These are phyloP conservation scores for Favolaschia claudopus DNA, from an alignment of 768 basidiomycete species.

Conservation along the genomic window DNA sequence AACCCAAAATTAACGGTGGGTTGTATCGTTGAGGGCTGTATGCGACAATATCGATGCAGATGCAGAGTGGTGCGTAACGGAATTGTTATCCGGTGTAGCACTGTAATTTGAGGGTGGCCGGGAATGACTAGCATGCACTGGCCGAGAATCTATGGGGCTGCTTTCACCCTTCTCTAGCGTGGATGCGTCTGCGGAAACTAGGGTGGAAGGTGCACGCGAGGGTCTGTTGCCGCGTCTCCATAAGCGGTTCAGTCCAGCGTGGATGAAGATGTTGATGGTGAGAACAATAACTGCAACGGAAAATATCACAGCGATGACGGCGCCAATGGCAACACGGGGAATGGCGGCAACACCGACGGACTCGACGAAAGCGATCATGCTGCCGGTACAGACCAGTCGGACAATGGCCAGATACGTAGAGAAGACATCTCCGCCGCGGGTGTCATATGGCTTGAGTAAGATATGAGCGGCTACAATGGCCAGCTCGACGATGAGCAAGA, in stretches of 20 bases:
- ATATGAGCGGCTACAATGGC: constrained; percentile 61
- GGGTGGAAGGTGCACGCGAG: constrained; percentile 12
- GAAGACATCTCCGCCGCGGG: constrained; percentile 75
- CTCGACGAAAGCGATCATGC: constrained; percentile 82
- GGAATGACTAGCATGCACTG: constrained; percentile 12
- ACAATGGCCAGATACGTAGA: constrained; percentile 70
- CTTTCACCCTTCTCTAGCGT: constrained; percentile 48
- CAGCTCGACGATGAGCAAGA: constrained; percentile 72
- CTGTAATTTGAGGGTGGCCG: constrained; percentile 9
- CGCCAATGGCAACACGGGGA: constrained; percentile 81
- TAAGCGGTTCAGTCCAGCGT: constrained; percentile 47
- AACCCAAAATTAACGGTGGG: constrained; percentile 2
- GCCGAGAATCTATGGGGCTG: constrained; percentile 14
- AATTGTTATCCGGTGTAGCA: constrained; percentile 8
- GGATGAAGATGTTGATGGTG: constrained; percentile 69
- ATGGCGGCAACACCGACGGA: constrained; percentile 71
- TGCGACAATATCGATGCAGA: constrained; percentile 8
- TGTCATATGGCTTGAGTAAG: constrained; percentile 68
- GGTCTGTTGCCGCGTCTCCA: constrained; percentile 32
- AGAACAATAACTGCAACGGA: constrained; percentile 75
- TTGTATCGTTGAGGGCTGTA: neutral
- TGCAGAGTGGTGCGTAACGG: constrained; percentile 9
- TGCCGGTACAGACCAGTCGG: constrained; percentile 71
- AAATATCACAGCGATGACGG: constrained; percentile 75
- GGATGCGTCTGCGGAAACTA: constrained; percentile 40